Evolutionary conservation across 164 flowering plant genomes (phyloP).

Genomic region (Aristolochia californica): DNA sequence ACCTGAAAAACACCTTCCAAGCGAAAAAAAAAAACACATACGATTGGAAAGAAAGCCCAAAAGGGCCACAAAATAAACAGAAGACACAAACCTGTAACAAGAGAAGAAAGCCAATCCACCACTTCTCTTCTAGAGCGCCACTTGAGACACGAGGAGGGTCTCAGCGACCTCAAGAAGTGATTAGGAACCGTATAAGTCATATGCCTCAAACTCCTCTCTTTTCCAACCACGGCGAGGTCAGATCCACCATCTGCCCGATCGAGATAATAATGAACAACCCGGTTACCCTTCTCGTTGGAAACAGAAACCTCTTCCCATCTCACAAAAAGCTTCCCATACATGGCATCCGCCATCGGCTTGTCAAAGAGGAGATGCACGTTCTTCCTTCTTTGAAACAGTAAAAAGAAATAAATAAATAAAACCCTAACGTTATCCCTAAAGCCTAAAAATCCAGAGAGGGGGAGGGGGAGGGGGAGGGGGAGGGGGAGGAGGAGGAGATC

Average conservation of each 20-base stretch:
- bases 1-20: background rate
- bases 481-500: background rate
- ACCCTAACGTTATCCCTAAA: conserved; percentile 9
- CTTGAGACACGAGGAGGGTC: conserved; percentile 14
- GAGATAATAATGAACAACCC: conserved; percentile 55
- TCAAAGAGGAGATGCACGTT: background rate
- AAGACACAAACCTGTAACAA: conserved; percentile 36
- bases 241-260: conserved; percentile 33
- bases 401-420: background rate
- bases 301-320: conserved; percentile 62
- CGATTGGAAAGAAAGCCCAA: background rate
- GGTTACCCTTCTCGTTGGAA: conserved; percentile 44
- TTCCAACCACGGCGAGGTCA: conserved; percentile 74
- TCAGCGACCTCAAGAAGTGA: conserved; percentile 3
- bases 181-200: conserved; percentile 29
- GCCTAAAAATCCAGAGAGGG: background rate
- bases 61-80: too few species aligned
- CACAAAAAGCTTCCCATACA: conserved; percentile 19
- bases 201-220: conserved; percentile 52
- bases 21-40: background rate
- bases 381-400: background rate
- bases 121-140: conserved; percentile 55
- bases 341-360: background rate
- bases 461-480: background rate
- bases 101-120: conserved; percentile 53